phyloP scores from a whole-genome alignment of 768 basidiomycete genomes.

The Mycena rebaudengoi region DNA sequence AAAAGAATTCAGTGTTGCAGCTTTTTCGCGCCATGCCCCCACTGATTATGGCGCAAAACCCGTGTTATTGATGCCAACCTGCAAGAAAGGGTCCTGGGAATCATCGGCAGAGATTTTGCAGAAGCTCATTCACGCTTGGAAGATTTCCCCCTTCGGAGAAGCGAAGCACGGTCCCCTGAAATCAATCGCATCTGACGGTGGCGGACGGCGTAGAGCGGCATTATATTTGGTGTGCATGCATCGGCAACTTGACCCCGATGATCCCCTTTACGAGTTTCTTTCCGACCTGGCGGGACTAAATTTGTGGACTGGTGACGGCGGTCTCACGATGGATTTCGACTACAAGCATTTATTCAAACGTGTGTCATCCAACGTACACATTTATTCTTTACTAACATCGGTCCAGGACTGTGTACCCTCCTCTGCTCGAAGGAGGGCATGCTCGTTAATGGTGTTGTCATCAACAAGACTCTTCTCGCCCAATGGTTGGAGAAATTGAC shows the following conservation, averaged over 20 bases:
- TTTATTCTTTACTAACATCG: not conserved
- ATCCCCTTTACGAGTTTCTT: constrained; percentile 24
- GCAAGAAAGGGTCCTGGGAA: constrained; percentile 20
- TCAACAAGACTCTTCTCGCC: constrained; percentile 21
- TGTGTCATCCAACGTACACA: not conserved
- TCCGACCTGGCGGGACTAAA: constrained; percentile 25
- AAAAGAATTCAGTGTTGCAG: constrained; percentile 37
- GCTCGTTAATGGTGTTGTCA: constrained; percentile 16
- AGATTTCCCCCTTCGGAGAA: not conserved
- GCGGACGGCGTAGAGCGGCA: constrained; percentile 22
- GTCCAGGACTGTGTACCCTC: constrained; percentile 19
- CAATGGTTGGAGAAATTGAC: constrained; percentile 3
- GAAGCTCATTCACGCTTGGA: constrained; percentile 17
- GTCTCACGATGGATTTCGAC: constrained; percentile 24
- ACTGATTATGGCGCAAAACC: constrained; percentile 29
- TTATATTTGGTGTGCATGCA: constrained; percentile 24
- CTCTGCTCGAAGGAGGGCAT: constrained; percentile 23
- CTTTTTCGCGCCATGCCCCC: constrained; percentile 23
- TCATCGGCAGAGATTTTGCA: not conserved
- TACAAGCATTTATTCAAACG: constrained; percentile 30
- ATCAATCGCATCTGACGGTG: constrained; percentile 28
- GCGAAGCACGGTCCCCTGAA: constrained; percentile 22
- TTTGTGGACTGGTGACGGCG: constrained; percentile 16
- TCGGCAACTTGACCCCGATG: not conserved
- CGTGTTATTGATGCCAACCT: constrained; percentile 24